A percentile compares a stretch with the other conserved stretches of the same genome.
phyloP scores from a whole-genome alignment of 2,329 filamentous ascomycete genomes.

The Trichoderma oligosporum region DNA sequence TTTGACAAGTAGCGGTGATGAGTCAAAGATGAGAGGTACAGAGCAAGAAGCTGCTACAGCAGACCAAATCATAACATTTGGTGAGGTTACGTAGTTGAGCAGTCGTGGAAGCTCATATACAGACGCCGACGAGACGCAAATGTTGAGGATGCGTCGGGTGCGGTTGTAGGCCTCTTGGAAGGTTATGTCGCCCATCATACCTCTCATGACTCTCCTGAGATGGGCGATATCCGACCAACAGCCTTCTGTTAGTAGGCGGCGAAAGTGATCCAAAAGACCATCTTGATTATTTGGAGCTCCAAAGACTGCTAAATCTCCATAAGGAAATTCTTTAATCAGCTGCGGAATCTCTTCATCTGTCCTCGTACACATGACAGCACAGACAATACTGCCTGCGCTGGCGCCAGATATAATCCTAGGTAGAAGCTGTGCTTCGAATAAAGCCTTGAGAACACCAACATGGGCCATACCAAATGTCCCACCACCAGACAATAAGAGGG shows the following conservation, averaged over 20 bases:
- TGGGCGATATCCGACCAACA: constrained; percentile 82
- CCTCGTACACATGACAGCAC: constrained; percentile 71
- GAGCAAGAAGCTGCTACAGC: constrained; percentile 95
- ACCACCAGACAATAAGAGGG: constrained; percentile 77
- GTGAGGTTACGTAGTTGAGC: constrained; percentile 88
- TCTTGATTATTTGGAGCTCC: constrained; percentile 58
- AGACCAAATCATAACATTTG: constrained; percentile 94
- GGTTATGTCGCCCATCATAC: constrained; percentile 79
- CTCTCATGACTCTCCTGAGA: constrained; percentile 75
- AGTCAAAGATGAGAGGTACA: constrained; percentile 79
- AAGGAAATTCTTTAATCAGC: constrained; percentile 66
- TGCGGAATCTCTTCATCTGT: constrained; percentile 74
- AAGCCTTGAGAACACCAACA: constrained; percentile 77
- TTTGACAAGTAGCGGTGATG: constrained; percentile 76
- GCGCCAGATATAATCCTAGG: constrained; percentile 85
- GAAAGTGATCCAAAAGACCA: constrained; percentile 63
- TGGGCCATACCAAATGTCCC: constrained; percentile 91
- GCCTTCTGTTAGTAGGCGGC: constrained; percentile 73
- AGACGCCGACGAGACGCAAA: constrained; percentile 84
- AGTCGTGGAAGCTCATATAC: constrained; percentile 82
- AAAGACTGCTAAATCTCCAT: constrained; percentile 79
- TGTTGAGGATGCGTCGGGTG: constrained; percentile 88
- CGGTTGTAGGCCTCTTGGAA: constrained; percentile 95
- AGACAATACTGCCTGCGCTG: constrained; percentile 83
- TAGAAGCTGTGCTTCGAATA: constrained; percentile 70